Percentiles rank a stretch among this genome's conserved stretches.
Conservation (phyloP, 192 early-diverging fungal genomes). For the Pecoramyces ruminantium region DNA sequence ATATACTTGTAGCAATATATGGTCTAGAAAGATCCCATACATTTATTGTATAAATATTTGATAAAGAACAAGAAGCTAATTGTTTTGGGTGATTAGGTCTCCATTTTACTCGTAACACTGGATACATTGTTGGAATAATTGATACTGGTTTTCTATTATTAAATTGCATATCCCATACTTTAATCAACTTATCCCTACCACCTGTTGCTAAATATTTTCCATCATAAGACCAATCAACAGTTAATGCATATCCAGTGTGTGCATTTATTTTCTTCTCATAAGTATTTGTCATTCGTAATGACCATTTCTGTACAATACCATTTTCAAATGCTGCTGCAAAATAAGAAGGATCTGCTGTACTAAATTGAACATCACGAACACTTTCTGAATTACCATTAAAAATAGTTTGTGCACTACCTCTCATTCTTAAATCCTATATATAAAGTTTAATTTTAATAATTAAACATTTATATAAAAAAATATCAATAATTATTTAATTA, state of each 20-base stretch:
- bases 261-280: constrained; percentile 49
- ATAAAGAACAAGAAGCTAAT: constrained; percentile 50
- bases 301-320: constrained; percentile 63
- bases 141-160: not conserved
- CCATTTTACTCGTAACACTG: not conserved
- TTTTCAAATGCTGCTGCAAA: constrained; percentile 71
- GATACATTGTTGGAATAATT: not conserved
- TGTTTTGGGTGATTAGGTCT: constrained; percentile 7
- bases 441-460: too few species aligned
- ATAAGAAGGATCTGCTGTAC: constrained; percentile 31
- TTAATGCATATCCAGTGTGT: constrained; percentile 50
- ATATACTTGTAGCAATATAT: constrained; percentile 41
- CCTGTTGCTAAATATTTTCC: constrained; percentile 56
- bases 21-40: constrained; percentile 56
- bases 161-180: constrained; percentile 17
- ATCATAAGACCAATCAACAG: constrained; percentile 58
- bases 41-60: constrained; percentile 42
- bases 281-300: constrained; percentile 41
- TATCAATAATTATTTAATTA: too few species aligned
- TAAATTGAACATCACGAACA: constrained; percentile 68
- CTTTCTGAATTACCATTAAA: constrained; percentile 61
- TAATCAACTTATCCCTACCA: constrained; percentile 58
- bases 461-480: too few species aligned
- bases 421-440: constrained; percentile 41
- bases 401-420: constrained; percentile 18